These are phyloP conservation scores for Epipyxis sp. DNA, from an alignment of 108 stramenopile species.

Conservation along the genomic window DNA sequence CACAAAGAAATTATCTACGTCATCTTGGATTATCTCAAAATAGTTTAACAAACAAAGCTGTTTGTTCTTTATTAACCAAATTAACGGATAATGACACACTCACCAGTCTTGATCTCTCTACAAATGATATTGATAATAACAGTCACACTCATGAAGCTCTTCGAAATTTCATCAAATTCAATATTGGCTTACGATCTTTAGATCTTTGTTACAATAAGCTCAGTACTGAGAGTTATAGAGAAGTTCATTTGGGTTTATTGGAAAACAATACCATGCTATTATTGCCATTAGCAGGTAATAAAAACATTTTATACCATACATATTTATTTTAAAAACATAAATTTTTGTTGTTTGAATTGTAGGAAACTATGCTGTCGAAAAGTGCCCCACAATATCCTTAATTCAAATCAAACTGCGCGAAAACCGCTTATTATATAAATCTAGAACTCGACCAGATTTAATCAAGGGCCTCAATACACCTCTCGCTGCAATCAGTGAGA, in stretches of 20 bases:
- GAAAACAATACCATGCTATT: constrained; percentile 5
- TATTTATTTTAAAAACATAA: no score
- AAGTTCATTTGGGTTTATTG: constrained; percentile 14
- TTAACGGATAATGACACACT: neutral
- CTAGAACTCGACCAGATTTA: neutral
- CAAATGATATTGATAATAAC: neutral
- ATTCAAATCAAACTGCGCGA: constrained; percentile 1
- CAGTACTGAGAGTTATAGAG: neutral
- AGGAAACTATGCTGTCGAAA: no score
- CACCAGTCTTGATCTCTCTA: constrained; percentile 10
- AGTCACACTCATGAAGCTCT: neutral
- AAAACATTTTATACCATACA: no score
- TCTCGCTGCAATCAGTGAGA: no score
- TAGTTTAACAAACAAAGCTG: neutral
- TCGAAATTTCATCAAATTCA: neutral
- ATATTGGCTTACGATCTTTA: neutral
- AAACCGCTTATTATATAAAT: neutral
- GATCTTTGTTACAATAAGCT: constrained; percentile 17
- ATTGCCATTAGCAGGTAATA: constrained; percentile 20
- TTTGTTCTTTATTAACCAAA: neutral
- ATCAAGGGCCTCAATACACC: no score
- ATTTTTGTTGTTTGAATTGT: no score
- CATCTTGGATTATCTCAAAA: constrained; percentile 22
- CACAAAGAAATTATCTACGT: neutral
- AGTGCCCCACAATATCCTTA: neutral